Evolutionary conservation across 1,284 basidiomycete species (phyloP).

Genomic region (Malassezia cuniculi): DNA sequence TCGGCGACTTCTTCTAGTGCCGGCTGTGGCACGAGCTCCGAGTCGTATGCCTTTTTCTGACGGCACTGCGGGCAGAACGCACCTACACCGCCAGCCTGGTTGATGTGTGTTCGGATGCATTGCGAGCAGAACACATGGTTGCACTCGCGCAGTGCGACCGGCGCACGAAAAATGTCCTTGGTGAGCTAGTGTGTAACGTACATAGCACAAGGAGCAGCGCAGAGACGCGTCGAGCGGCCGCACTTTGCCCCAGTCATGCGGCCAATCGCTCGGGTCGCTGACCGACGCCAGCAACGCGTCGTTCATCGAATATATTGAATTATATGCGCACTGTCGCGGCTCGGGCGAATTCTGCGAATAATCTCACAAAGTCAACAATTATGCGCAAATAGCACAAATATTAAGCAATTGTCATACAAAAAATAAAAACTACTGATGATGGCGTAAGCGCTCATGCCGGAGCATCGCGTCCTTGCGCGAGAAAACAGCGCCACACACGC

Average conservation of each 20-base stretch:
- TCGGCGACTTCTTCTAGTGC: conserved; percentile 29
- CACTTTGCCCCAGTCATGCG: conserved; percentile 19
- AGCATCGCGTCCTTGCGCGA: conserved; percentile 39
- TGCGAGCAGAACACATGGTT: conserved; percentile 36
- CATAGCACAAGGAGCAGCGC: conserved; percentile 38
- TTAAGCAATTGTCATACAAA: too few species aligned
- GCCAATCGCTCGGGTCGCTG: conserved; percentile 39
- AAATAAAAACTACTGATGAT: conserved; percentile 14
- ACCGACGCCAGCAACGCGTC: conserved; percentile 20
- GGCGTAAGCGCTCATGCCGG: conserved; percentile 30
- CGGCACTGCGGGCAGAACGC: conserved; percentile 39
- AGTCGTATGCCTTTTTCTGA: conserved; percentile 37
- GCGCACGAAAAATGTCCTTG: conserved; percentile 35
- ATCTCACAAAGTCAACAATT: too few species aligned
- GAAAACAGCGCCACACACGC: conserved; percentile 26
- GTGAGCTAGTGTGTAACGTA: conserved; percentile 1
- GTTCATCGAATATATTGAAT: conserved; percentile 9
- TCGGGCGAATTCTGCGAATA: too few species aligned
- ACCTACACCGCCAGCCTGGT: conserved; percentile 30
- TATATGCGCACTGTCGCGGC: too few species aligned
- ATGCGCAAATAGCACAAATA: too few species aligned
- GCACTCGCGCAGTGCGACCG: conserved; percentile 36
- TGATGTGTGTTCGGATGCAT: conserved; percentile 41
- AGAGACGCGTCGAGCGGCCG: conserved; percentile 27
- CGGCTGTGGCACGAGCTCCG: conserved; percentile 28